These are phyloP conservation scores for Trypanosoma congolense DNA, from an alignment of 208 protist genomes.

Conservation along the genomic window DNA sequence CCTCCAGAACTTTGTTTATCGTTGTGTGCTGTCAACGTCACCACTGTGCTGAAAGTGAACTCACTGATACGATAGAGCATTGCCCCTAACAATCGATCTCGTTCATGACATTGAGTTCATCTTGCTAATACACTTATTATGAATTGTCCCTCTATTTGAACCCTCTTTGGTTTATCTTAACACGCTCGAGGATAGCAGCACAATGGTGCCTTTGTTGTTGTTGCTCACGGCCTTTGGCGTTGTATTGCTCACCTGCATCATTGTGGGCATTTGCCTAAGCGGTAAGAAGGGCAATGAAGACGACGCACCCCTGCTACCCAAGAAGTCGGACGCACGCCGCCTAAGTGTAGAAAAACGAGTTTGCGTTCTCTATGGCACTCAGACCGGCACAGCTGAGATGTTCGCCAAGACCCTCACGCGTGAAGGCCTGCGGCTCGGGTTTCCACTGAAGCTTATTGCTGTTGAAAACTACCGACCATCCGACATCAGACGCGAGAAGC, in stretches of 20 bases:
- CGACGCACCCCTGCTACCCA: neutral
- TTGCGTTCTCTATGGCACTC: conserved; percentile 73
- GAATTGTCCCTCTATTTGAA: too few relatives aligned
- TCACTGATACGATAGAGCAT: too few relatives aligned
- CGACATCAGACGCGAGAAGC: conserved; percentile 55
- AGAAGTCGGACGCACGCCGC: neutral
- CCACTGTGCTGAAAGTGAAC: too few relatives aligned
- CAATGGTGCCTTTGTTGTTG: neutral
- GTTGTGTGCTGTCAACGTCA: too few relatives aligned
- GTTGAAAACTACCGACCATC: conserved; percentile 61
- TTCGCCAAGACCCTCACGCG: conserved; percentile 82
- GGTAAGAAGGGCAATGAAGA: neutral
- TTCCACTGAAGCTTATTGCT: conserved; percentile 51
- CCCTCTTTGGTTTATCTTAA: too few relatives aligned
- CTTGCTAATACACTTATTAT: too few relatives aligned
- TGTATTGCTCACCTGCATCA: neutral
- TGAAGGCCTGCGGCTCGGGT: conserved; percentile 56
- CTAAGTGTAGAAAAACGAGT: neutral
- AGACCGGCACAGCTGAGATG: conserved; percentile 88
- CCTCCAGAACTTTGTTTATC: too few relatives aligned
- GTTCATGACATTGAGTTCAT: too few relatives aligned
- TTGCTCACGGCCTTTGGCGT: neutral
- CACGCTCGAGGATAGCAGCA: neutral
- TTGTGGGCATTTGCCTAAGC: neutral
- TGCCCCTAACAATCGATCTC: too few relatives aligned